A percentile compares a stretch with the other conserved stretches of the same genome.
Evolutionary conservation across 2,329 filamentous ascomycete genomes (phyloP).

Genomic region (Trichoderma cornu-damae): DNA sequence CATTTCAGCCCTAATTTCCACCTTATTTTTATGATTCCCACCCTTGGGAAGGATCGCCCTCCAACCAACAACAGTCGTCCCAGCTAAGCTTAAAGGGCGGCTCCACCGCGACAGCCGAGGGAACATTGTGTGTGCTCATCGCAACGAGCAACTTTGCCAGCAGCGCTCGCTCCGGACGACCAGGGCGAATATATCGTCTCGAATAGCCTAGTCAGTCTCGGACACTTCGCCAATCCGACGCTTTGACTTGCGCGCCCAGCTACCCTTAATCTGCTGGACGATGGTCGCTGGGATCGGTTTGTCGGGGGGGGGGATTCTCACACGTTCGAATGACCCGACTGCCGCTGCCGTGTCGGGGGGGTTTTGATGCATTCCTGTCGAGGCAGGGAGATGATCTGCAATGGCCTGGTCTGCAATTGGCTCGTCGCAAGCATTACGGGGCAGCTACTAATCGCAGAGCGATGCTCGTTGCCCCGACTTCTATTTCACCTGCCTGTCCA

Average conservation of each 20-base stretch:
- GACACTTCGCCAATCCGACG: too few relatives aligned
- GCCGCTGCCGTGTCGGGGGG: neutral
- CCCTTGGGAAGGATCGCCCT: too few relatives aligned
- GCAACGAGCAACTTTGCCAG: neutral
- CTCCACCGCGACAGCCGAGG: slow-evolving; percentile 11
- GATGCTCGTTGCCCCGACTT: slow-evolving; percentile 1
- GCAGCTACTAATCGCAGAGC: slow-evolving; percentile 6
- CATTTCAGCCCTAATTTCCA: neutral
- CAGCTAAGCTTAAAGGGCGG: slow-evolving; percentile 15
- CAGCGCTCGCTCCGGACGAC: too few relatives aligned
- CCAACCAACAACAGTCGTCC: too few relatives aligned
- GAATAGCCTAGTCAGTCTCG: too few relatives aligned
- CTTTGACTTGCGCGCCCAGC: too few relatives aligned
- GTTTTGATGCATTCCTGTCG: too few relatives aligned
- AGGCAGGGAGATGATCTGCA: slow-evolving; percentile 1
- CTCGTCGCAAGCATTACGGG: neutral
- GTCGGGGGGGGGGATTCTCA: too few relatives aligned
- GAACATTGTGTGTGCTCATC: too few relatives aligned
- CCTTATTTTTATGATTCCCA: neutral
- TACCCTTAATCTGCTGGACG: too few relatives aligned
- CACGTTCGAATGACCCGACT: too few relatives aligned
- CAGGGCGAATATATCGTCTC: too few relatives aligned
- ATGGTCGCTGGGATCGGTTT: neutral
- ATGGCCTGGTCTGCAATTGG: neutral
- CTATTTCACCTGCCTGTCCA: neutral